phyloP scores from a whole-genome alignment of 768 basidiomycete genomes.

The Suillus subalutaceus region DNA sequence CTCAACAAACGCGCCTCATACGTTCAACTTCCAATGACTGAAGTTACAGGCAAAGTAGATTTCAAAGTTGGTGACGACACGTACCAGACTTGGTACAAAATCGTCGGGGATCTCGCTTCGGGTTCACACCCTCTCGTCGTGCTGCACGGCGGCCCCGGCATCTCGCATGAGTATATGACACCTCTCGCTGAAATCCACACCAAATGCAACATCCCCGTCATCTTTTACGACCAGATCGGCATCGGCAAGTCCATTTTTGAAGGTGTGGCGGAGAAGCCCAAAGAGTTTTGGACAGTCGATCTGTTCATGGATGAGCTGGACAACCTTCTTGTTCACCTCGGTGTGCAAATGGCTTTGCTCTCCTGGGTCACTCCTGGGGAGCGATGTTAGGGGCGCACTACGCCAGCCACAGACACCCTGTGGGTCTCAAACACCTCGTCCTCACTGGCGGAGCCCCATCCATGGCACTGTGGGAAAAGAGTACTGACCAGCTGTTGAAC shows the following conservation, averaged over 20 bases:
- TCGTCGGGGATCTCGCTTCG: conserved; percentile 45
- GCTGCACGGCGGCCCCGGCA: conserved; percentile 59
- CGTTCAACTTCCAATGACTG: conserved; percentile 1
- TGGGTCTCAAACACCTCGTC: conserved; percentile 37
- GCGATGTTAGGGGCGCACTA: conserved; percentile 45
- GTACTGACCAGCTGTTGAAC: conserved; percentile 20
- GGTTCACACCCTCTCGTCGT: conserved; percentile 47
- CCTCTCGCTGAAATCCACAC: conserved; percentile 32
- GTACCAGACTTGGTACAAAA: conserved; percentile 53
- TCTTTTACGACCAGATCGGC: conserved; percentile 51
- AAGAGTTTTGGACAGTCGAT: conserved; percentile 43
- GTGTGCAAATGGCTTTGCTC: conserved; percentile 41
- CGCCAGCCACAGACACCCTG: conserved; percentile 32
- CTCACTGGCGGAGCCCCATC: conserved; percentile 31
- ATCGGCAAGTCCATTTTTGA: conserved; percentile 39
- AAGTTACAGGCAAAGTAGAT: conserved; percentile 7
- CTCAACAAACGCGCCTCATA: not conserved
- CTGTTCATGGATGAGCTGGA: conserved; percentile 54
- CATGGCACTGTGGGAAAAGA: conserved; percentile 21
- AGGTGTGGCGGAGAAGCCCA: conserved; percentile 32
- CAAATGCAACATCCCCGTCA: conserved; percentile 32
- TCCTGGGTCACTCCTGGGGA: conserved; percentile 56
- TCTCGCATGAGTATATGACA: conserved; percentile 42
- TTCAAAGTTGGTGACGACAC: conserved; percentile 13
- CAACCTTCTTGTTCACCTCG: conserved; percentile 44